Evolutionary conservation across 495 filamentous ascomycete genomes (phyloP).

Genomic region (Penicillium ucsense): DNA sequence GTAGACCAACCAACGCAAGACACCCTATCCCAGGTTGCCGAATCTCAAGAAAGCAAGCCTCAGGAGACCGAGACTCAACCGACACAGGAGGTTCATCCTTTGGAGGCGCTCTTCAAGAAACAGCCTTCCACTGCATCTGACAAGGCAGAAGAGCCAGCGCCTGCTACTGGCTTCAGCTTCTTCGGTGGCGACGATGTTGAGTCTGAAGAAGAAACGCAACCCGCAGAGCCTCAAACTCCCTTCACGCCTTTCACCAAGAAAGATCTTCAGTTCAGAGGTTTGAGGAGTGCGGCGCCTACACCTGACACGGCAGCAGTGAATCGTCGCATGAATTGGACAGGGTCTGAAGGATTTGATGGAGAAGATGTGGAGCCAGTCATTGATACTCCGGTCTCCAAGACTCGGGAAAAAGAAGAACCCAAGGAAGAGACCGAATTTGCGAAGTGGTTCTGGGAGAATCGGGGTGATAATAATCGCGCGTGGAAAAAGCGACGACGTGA

Average conservation of each 20-base stretch:
- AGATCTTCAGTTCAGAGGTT: slow-evolving; percentile 61
- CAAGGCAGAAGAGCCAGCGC: slow-evolving; percentile 28
- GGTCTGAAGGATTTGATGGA: slow-evolving; percentile 26
- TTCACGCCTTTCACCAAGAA: slow-evolving; percentile 72
- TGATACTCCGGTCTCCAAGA: slow-evolving; percentile 27
- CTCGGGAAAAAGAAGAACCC: slow-evolving; percentile 2
- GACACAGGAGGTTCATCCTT: slow-evolving; percentile 58
- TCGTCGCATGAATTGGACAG: slow-evolving; percentile 24
- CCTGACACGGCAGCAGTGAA: slow-evolving; percentile 79
- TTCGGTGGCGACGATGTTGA: slow-evolving; percentile 50
- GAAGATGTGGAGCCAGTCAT: slow-evolving; percentile 21
- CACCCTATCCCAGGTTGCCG: too few relatives aligned
- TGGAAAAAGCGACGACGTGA: slow-evolving; percentile 84
- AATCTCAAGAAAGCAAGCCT: too few relatives aligned
- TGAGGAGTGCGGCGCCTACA: slow-evolving; percentile 83
- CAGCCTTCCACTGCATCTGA: slow-evolving; percentile 32
- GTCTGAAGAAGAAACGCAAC: slow-evolving; percentile 30
- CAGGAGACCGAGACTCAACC: slow-evolving; percentile 7
- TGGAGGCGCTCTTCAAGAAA: slow-evolving; percentile 85
- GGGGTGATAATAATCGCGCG: slow-evolving; percentile 78
- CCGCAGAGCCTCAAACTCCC: slow-evolving; percentile 60
- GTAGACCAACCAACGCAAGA: slow-evolving; percentile 1
- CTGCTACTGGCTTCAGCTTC: slow-evolving; percentile 51
- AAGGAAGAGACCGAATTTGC: slow-evolving; percentile 60
- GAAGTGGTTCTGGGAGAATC: slow-evolving; percentile 86